Conservation (phyloP, 1,284 basidiomycete species). For the Trametes versicolor region DNA sequence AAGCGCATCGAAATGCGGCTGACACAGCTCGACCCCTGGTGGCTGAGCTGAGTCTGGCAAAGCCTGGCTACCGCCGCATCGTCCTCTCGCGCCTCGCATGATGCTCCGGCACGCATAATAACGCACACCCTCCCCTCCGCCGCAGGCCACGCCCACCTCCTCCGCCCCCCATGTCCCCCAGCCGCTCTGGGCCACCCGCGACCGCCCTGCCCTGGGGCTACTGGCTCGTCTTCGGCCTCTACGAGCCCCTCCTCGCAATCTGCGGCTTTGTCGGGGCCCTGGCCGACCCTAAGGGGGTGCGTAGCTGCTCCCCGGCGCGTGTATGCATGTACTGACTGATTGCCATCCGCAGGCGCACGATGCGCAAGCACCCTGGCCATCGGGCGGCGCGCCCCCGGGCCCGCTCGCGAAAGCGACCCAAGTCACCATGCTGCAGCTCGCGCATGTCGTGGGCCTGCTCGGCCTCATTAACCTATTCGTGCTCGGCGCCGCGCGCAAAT, state of each 20-base stretch:
- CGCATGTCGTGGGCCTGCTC: slow-evolving; percentile 77
- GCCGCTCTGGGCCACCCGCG: slow-evolving; percentile 39
- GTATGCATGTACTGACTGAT: not conserved
- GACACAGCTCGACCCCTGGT: slow-evolving; percentile 22
- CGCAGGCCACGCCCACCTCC: slow-evolving; percentile 19
- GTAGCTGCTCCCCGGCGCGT: slow-evolving; percentile 19
- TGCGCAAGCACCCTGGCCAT: slow-evolving; percentile 76
- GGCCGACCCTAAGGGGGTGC: slow-evolving; percentile 72
- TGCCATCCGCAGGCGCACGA: slow-evolving; percentile 65
- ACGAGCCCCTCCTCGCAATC: slow-evolving; percentile 74
- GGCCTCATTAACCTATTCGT: slow-evolving; percentile 76
- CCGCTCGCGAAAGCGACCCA: slow-evolving; percentile 67
- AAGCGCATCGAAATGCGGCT: slow-evolving; percentile 16
- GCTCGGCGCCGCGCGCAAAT: slow-evolving; percentile 64
- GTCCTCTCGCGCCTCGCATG: slow-evolving; percentile 16
- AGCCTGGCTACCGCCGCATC: slow-evolving; percentile 23
- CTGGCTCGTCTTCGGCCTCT: slow-evolving; percentile 75
- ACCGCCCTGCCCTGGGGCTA: slow-evolving; percentile 78
- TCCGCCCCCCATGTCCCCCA: slow-evolving; percentile 22
- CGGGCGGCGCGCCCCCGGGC: slow-evolving; percentile 54
- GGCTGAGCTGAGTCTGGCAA: slow-evolving; percentile 4
- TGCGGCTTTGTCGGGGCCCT: slow-evolving; percentile 71
- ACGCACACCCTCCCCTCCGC: slow-evolving; percentile 2
- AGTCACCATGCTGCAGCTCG: slow-evolving; percentile 75
- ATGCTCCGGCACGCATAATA: slow-evolving; percentile 3